Conservation (phyloP, 768 basidiomycete genomes). For the Albatrellus ellisii region DNA sequence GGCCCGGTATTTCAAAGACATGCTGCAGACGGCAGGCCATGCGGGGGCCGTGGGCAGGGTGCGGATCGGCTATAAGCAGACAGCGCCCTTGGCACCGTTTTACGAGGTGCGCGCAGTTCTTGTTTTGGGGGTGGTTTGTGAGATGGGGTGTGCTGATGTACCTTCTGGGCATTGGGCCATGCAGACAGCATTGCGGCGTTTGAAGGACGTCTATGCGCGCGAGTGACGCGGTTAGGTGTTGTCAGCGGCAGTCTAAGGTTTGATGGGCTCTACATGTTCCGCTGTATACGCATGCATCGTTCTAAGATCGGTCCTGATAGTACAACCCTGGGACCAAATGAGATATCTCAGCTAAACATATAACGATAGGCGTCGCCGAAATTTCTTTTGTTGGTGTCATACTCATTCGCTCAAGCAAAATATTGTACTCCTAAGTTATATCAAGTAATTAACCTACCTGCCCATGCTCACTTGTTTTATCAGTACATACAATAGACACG, state of each 20-base stretch:
- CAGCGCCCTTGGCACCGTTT: conserved; percentile 4
- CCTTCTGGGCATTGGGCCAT: background rate
- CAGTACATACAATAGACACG: too few relatives aligned
- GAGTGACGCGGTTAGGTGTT: background rate
- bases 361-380: too few relatives aligned
- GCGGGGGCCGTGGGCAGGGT: conserved; percentile 2
- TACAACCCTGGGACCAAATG: too few relatives aligned
- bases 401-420: too few relatives aligned
- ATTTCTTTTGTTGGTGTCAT: too few relatives aligned
- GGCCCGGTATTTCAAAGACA: conserved; percentile 13
- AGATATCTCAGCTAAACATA: too few relatives aligned
- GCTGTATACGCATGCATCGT: too few relatives aligned
- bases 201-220: conserved; percentile 7
- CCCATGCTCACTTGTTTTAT: too few relatives aligned
- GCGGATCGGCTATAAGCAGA: conserved; percentile 2
- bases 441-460: too few relatives aligned
- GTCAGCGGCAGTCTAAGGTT: background rate
- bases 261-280: too few relatives aligned
- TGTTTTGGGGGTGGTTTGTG: background rate
- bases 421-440: too few relatives aligned
- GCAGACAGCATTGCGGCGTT: conserved; percentile 7
- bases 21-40: conserved; percentile 10
- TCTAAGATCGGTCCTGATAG: too few relatives aligned
- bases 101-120: conserved; percentile 7
- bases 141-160: background rate